Evolutionary conservation across 2,329 filamentous ascomycete species (phyloP).

Genomic region (Diplocarpon rosae): DNA sequence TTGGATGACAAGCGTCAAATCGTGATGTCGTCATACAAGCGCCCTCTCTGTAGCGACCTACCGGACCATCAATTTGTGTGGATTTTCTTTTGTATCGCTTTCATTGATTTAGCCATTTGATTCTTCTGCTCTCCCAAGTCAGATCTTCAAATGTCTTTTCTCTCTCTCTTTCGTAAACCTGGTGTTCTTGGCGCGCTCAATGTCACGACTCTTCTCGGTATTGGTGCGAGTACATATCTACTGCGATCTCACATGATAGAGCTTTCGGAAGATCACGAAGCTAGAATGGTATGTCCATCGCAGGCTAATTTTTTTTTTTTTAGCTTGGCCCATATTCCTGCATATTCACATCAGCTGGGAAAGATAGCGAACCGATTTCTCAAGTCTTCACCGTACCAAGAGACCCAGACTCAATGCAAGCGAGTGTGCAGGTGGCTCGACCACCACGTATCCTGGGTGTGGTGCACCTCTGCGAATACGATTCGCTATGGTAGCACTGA

Average conservation of each 20-base stretch:
- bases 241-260: constrained; percentile 17
- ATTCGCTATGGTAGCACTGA: background rate
- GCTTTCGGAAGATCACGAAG: constrained; percentile 19
- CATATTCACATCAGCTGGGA: no score
- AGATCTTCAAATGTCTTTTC: constrained; percentile 5
- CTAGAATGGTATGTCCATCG: constrained; percentile 13
- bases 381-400: background rate
- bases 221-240: constrained; percentile 14
- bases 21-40: no score
- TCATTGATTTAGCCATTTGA: background rate
- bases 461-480: background rate
- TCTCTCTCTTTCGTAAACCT: constrained; percentile 14
- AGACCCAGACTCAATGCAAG: background rate
- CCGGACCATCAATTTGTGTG: no score
- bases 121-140: background rate
- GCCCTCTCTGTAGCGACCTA: no score
- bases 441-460: background rate
- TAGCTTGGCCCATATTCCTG: background rate
- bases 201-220: constrained; percentile 10
- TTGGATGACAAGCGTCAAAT: no score
- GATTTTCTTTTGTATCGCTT: background rate
- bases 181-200: constrained; percentile 8
- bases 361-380: no score
- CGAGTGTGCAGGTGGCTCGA: background rate
- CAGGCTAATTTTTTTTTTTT: background rate